Evolutionary conservation across 768 basidiomycete species (phyloP).

Genomic region (Cubamyces lactineus): DNA sequence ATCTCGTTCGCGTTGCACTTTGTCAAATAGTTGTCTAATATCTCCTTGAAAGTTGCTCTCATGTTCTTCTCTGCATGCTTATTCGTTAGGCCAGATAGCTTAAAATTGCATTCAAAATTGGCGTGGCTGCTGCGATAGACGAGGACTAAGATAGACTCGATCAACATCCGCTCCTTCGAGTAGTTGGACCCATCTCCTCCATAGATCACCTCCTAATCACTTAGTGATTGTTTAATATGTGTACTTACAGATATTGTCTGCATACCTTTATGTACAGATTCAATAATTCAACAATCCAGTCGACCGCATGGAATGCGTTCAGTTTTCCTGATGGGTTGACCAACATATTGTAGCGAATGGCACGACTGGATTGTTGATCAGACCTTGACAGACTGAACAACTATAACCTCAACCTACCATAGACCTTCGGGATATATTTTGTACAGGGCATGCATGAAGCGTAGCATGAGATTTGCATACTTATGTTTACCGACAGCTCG

Average conservation of each 20-base stretch:
- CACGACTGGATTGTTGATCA: conserved; percentile 7
- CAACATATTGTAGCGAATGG: conserved; percentile 31
- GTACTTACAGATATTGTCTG: no score
- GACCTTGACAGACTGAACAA: not conserved
- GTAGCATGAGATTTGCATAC: conserved; percentile 31
- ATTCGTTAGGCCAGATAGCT: not conserved
- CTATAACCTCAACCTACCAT: not conserved
- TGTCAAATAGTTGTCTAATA: no score
- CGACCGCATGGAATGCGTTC: conserved; percentile 37
- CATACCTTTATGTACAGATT: conserved; percentile 49
- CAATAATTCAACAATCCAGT: conserved; percentile 47
- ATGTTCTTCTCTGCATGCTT: conserved; percentile 1
- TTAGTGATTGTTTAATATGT: not conserved
- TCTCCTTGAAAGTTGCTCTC: conserved; percentile 8
- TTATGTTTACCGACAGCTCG: conserved; percentile 37
- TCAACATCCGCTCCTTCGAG: conserved; percentile 36
- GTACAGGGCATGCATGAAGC: conserved; percentile 30
- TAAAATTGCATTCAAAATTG: conserved; percentile 10
- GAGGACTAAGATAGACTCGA: conserved; percentile 41
- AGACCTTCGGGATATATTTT: conserved; percentile 27
- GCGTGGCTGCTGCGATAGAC: conserved; percentile 35
- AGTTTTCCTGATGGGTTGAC: conserved; percentile 42
- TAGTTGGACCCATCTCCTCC: conserved; percentile 41
- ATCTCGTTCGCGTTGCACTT: no score
- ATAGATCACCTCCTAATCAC: conserved; percentile 34